Percentiles rank a stretch among this genome's conserved stretches.
Evolutionary conservation across 1,139 yeast species (phyloP).

Genomic region (Scheffersomyces illinoinensis): DNA sequence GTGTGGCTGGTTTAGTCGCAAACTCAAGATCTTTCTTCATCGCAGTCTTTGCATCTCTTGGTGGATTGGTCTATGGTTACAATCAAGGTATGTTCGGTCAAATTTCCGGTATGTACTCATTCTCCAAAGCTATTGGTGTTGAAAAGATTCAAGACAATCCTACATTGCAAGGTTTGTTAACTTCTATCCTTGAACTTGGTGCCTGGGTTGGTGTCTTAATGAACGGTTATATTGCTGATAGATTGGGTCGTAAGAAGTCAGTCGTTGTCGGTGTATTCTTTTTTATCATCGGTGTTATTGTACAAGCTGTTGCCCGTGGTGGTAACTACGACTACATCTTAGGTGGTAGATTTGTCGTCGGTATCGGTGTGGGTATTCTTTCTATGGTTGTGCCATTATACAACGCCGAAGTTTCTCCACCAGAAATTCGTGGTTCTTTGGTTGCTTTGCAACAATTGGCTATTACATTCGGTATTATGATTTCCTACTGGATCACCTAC

Average conservation of each 20-base stretch:
- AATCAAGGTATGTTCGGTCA: slow-evolving; percentile 1
- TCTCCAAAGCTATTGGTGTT: not conserved
- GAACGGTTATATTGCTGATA: slow-evolving; percentile 1
- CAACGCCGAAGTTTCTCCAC: slow-evolving; percentile 65
- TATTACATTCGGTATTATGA: slow-evolving; percentile 65
- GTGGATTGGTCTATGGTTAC: slow-evolving; percentile 1
- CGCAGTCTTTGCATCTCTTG: not conserved
- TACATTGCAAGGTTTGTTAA: not conserved
- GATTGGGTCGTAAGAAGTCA: not conserved
- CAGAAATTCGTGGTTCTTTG: slow-evolving; percentile 62
- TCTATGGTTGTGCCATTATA: slow-evolving; percentile 25
- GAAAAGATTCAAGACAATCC: not conserved
- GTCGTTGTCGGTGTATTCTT: not conserved
- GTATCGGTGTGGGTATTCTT: slow-evolving; percentile 25
- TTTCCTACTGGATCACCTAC: slow-evolving; percentile 60
- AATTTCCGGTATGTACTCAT: not conserved
- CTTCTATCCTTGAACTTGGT: slow-evolving; percentile 1
- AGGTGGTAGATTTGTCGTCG: slow-evolving; percentile 46
- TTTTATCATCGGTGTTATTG: not conserved
- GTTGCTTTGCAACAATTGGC: slow-evolving; percentile 71
- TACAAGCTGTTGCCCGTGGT: slow-evolving; percentile 1
- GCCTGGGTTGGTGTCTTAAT: slow-evolving; percentile 1
- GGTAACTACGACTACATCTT: not conserved
- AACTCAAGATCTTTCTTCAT: not conserved
- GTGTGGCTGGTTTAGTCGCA: not conserved